A percentile compares a stretch with the other conserved stretches of the same genome.
These are phyloP conservation scores for Phytophthora citrophthora DNA, from an alignment of 352 stramenopile species.

Conservation along the genomic window DNA sequence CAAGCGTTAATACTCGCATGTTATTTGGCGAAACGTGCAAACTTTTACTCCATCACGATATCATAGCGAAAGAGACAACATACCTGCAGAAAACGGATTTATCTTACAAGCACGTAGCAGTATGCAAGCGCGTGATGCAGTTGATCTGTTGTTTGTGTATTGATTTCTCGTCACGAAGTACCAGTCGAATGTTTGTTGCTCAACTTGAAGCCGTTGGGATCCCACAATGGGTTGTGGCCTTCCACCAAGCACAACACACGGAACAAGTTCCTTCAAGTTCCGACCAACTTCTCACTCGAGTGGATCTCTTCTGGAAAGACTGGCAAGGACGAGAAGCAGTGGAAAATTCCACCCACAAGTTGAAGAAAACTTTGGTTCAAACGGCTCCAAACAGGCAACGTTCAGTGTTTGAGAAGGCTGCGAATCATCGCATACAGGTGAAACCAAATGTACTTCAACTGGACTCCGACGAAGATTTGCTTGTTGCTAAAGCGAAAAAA, in stretches of 20 bases:
- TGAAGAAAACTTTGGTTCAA: constrained; percentile 11
- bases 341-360: too few species aligned
- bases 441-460: background rate
- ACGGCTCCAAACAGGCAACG: background rate
- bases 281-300: constrained; percentile 1
- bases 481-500: background rate
- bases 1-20: constrained; percentile 32
- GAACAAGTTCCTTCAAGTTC: background rate
- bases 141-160: constrained; percentile 44
- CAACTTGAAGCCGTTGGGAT: constrained; percentile 27
- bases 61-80: constrained; percentile 25
- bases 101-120: constrained; percentile 12
- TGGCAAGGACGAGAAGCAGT: constrained; percentile 19
- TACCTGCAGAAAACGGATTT: constrained; percentile 10
- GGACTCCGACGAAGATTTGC: background rate
- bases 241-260: constrained; percentile 20
- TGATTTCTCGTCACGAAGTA: constrained; percentile 33
- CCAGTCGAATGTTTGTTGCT: constrained; percentile 27
- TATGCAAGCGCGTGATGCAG: constrained; percentile 46
- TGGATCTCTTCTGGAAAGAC: constrained; percentile 40
- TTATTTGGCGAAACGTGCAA: constrained; percentile 37
- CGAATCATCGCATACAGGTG: background rate
- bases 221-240: constrained; percentile 29
- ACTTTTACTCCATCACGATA: constrained; percentile 21
- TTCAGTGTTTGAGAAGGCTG: background rate